Conservation (phyloP, 2,329 filamentous ascomycete genomes). For the Pestalotiopsis sp. region DNA sequence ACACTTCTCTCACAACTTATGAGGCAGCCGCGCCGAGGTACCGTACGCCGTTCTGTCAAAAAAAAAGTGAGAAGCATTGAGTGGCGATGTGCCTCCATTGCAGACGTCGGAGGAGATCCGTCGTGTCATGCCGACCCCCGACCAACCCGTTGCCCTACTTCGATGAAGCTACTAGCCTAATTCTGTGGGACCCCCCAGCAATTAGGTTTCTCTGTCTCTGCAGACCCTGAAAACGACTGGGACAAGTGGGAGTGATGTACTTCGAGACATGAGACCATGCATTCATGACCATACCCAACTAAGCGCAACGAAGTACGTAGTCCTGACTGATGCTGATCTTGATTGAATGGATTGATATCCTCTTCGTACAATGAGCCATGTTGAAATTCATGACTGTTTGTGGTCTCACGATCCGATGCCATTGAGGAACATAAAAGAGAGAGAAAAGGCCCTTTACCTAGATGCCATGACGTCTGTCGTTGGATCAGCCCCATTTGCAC, state of each 20-base stretch:
- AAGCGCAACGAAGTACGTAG: neutral
- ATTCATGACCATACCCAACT: neutral
- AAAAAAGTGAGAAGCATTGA: neutral
- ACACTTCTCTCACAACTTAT: neutral
- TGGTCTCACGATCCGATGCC: neutral
- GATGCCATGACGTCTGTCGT: neutral
- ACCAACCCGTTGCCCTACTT: neutral
- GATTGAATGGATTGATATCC: neutral
- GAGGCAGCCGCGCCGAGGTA: neutral
- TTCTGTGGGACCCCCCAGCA: neutral
- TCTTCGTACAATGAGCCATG: neutral
- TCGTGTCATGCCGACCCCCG: neutral
- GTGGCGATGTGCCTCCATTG: neutral
- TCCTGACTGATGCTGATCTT: neutral
- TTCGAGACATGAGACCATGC: neutral
- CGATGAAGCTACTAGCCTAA: neutral
- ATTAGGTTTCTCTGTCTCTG: neutral
- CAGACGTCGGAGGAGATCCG: neutral
- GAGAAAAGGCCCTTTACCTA: neutral
- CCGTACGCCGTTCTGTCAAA: neutral
- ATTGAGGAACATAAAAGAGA: neutral
- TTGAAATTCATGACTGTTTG: neutral
- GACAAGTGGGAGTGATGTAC: neutral
- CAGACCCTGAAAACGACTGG: neutral
- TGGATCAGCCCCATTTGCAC: neutral